Percentiles rank a stretch among this genome's conserved stretches.
These are phyloP conservation scores for Penicillium maclennaniae DNA, from an alignment of 495 filamentous ascomycete genomes.

Conservation along the genomic window DNA sequence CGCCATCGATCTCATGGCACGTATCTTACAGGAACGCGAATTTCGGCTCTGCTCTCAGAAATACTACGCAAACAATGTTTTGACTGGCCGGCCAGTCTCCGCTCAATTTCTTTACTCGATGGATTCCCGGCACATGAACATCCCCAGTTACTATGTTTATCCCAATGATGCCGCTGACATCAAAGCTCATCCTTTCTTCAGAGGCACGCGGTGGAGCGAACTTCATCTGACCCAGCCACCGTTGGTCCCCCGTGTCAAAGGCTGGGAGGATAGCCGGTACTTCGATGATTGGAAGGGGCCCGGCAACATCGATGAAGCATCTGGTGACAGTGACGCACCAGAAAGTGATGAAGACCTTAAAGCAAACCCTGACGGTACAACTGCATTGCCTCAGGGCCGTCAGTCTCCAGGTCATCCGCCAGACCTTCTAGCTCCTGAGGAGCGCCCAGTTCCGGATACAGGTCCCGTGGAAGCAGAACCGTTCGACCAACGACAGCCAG, in stretches of 20 bases:
- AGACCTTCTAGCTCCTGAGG: background rate
- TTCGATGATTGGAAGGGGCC: conserved; percentile 79
- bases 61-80: conserved; percentile 63
- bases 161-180: conserved; percentile 74
- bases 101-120: conserved; percentile 33
- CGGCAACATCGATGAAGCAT: conserved; percentile 44
- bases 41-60: conserved; percentile 66
- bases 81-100: conserved; percentile 30
- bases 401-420: background rate
- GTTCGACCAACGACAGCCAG: conserved; percentile 10
- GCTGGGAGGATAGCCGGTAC: conserved; percentile 80
- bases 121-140: conserved; percentile 28
- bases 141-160: conserved; percentile 62
- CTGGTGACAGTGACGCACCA: conserved; percentile 19
- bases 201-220: conserved; percentile 61
- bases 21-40: conserved; percentile 74
- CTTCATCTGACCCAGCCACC: conserved; percentile 68
- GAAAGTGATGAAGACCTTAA: conserved; percentile 1
- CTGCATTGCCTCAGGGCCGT: background rate
- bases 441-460: background rate
- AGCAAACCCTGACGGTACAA: background rate
- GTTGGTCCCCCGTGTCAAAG: conserved; percentile 66
- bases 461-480: background rate
- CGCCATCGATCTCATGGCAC: conserved; percentile 70
- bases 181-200: conserved; percentile 72